Base-by-base conservation (phyloP, 306 rosid genomes). In the Quercus robur region DNA sequence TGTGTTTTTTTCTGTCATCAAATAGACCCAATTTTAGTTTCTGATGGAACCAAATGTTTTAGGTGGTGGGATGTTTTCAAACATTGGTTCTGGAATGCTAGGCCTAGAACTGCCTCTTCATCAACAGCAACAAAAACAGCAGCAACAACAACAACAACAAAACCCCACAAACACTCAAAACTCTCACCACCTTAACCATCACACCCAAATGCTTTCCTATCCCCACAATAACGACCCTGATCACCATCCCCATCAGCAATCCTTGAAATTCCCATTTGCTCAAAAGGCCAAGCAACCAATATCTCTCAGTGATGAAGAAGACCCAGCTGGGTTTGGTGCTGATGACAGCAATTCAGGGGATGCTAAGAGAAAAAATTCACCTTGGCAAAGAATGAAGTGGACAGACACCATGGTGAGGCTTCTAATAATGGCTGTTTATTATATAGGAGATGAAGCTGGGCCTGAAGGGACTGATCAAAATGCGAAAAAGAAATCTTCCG, bases 321-420 rank as follows among this genome's bases (percentile, higher is more conserved):
- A 92, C 14, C 87, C 54, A 41, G 46, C 82, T 5, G 88, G 85
- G 5, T 81, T 88, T 5, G 85, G 78, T 3, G 86, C 76, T 15
- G 94, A 87, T 18, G 93, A 90, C 35, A 77, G 62, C 44, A 66
- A 68, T 13, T 68, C 82, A 6, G 87, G 86, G 3, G 93, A 93
- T 49, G 89, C 85, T 55, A 93, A 91, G 83, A 90, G 75, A 87
- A 94, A 90, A 28, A 75, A 82, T 2, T 90, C 98, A 6, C 98
- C 93, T 1, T 95, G 99, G 99, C 99, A 95, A 81, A 90, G 99
- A 81, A 95, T 95, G 98, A 95, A 91, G 84, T 95, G 99, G 99
- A 95, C 98, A 0, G 94, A 90, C 21, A 85, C 87, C 18, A 95
- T 95, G 99, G 96, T 95, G 1, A 84, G 87, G 91, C 86, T 91